Conservation (phyloP, 1,139 yeast genomes). For the Candida tropicalis region DNA sequence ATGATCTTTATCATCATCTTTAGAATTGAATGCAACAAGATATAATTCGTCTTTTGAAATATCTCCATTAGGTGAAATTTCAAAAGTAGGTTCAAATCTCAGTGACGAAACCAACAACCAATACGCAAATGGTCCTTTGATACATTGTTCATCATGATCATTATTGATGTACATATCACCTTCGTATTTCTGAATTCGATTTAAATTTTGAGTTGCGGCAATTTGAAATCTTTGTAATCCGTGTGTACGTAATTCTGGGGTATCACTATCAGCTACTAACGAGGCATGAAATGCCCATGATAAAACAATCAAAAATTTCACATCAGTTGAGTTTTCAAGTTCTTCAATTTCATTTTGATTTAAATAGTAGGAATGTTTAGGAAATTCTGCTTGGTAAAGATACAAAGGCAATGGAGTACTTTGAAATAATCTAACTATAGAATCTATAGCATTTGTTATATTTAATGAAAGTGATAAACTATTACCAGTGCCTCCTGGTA, state of each 20-base stretch:
- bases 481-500: slow-evolving; percentile 90
- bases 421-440: slow-evolving; percentile 46
- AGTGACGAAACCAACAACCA: slow-evolving; percentile 65
- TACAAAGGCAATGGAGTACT: slow-evolving; percentile 42
- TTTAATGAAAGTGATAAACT: slow-evolving; percentile 71
- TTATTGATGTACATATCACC: slow-evolving; percentile 38
- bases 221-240: slow-evolving; percentile 69
- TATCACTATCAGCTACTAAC: slow-evolving; percentile 77
- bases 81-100: slow-evolving; percentile 66
- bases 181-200: slow-evolving; percentile 49
- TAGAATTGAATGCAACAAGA: slow-evolving; percentile 54
- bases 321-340: slow-evolving; percentile 21
- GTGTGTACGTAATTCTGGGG: slow-evolving; percentile 61
- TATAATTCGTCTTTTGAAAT: slow-evolving; percentile 54
- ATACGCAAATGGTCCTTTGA: slow-evolving; percentile 60
- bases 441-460: slow-evolving; percentile 36
- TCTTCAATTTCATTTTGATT: slow-evolving; percentile 23
- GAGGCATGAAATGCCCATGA: slow-evolving; percentile 91
- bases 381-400: slow-evolving; percentile 57
- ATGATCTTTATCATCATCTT: slow-evolving; percentile 27
- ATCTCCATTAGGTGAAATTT: slow-evolving; percentile 71
- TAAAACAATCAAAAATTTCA: slow-evolving; percentile 63
- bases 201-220: slow-evolving; percentile 64
- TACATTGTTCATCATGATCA: slow-evolving; percentile 9
- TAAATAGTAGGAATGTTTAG: slow-evolving; percentile 41